phyloP scores from a whole-genome alignment of 805 yeast species.

The Zygosaccharomyces bailii region DNA sequence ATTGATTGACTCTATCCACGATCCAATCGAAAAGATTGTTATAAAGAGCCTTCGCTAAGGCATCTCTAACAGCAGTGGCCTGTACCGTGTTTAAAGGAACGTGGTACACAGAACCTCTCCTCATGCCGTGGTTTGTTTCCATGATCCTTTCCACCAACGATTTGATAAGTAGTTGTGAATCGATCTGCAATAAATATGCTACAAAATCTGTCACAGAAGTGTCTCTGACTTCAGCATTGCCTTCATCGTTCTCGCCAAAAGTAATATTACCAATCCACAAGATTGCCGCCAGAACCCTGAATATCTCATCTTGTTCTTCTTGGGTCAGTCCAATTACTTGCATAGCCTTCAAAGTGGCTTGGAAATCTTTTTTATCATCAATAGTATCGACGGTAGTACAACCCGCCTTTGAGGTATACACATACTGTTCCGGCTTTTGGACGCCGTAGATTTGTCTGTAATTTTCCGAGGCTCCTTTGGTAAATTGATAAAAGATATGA shows the following conservation, averaged over 20 bases:
- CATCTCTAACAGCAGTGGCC: conserved; percentile 93
- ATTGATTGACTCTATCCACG: conserved; percentile 81
- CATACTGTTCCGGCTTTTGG: conserved; percentile 89
- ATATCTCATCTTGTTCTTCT: conserved; percentile 85
- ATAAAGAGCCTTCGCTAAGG: conserved; percentile 90
- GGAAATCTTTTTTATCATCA: conserved; percentile 75
- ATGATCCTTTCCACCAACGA: conserved; percentile 76
- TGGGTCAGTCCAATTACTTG: conserved; percentile 75
- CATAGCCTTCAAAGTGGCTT: conserved; percentile 86
- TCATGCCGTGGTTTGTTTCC: conserved; percentile 86
- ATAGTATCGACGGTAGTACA: conserved; percentile 85
- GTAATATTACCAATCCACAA: conserved; percentile 94
- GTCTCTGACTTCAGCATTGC: conserved; percentile 79
- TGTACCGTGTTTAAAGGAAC: conserved; percentile 89
- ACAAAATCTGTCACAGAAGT: conserved; percentile 90
- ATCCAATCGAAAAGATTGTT: conserved; percentile 95
- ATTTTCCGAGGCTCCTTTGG: conserved; percentile 82
- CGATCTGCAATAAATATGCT: conserved; percentile 84
- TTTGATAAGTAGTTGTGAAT: conserved; percentile 58
- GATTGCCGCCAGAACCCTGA: conserved; percentile 76
- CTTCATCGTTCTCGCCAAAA: conserved; percentile 81
- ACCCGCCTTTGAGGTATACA: conserved; percentile 81
- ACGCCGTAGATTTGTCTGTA: conserved; percentile 85
- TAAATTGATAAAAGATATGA: conserved; percentile 94
- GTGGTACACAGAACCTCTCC: conserved; percentile 89